Conservation (phyloP, 2,329 filamentous ascomycete genomes). For the Alternaria dauci region DNA sequence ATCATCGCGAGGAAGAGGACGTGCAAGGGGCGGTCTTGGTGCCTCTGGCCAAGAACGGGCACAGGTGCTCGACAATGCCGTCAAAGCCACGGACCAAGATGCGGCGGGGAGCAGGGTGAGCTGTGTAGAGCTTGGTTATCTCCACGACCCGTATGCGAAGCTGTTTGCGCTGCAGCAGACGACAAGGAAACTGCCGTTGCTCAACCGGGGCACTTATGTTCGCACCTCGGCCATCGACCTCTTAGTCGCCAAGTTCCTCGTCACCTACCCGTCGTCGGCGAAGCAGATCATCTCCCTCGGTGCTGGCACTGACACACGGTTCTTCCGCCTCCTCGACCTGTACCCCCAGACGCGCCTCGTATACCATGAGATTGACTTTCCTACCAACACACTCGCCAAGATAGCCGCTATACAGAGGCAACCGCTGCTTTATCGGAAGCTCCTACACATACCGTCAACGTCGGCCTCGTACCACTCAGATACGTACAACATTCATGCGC, state of each 20-base stretch:
- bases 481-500: conserved; percentile 62
- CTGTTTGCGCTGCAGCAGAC: conserved; percentile 68
- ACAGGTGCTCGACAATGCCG: conserved; percentile 70
- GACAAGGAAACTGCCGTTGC: conserved; percentile 81
- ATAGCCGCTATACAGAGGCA: conserved; percentile 54
- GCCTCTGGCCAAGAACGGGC: conserved; percentile 42
- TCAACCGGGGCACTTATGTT: conserved; percentile 96
- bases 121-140: conserved; percentile 84
- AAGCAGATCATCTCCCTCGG: conserved; percentile 91
- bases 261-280: conserved; percentile 45
- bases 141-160: conserved; percentile 80
- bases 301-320: conserved; percentile 91
- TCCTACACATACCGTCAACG: conserved; percentile 27
- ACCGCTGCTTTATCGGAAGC: conserved; percentile 39
- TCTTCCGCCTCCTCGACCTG: conserved; percentile 74
- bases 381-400: conserved; percentile 74
- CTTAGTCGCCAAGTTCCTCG: conserved; percentile 77
- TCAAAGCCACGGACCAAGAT: conserved; percentile 92
- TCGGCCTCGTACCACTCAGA: conserved; percentile 57
- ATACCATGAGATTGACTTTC: conserved; percentile 95
- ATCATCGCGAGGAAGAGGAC: conserved; percentile 58
- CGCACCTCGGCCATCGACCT: conserved; percentile 83
- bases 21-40: conserved; percentile 44
- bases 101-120: conserved; percentile 88
- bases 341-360: conserved; percentile 60